Evolutionary conservation across 139 green algal genomes (phyloP), one percentile per base, ranked within the genome.

Genomic region (Mesotaenium endlicherianum): DNA sequence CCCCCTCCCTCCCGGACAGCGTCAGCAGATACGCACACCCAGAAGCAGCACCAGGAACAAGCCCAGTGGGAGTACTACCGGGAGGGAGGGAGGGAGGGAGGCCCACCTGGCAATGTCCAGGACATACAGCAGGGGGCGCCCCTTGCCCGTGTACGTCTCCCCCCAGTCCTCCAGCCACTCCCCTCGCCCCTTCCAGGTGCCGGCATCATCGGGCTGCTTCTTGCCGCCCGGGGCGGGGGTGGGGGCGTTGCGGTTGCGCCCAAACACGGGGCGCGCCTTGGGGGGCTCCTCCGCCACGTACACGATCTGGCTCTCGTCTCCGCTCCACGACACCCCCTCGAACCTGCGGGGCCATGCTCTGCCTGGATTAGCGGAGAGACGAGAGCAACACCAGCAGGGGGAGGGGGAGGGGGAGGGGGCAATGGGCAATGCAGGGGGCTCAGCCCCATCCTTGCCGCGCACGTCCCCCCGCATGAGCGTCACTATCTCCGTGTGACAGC

Each of bases 141-240:
- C n/a, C 50, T 89, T 86, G 1, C 86, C 93, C 0, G 91, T 94
- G 88, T 96, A 94, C 3, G 92, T 80, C 89, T 97, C 94, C 0
- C 94, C 94, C 94, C 94, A 98, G 87, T 98, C 94, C 64, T 97
- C 93, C 67, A 87, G 79, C 71, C 77, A 92, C 45, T 81, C 53
- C 6, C 86, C 92, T 26, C 92, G 82, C 1, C 94, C 94, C 1
- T 90, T 83, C 94, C 94, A 97, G n/a, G 76, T 87, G 17, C 71
- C 76, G 20, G 77, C 77, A 20, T 82, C 50, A 16, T 38, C n/a
- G 0, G 42, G 44, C 39, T 2, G 11, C 2, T 76, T 43, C n/a
- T 58, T 80, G 42, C 40, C 36, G 38, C 34, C 30, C 31, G 39
- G 11, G 26, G 38, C 59, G 26, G 77, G 31, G n/a, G 30, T 77